phyloP scores from a whole-genome alignment of 2,329 filamentous ascomycete genomes.

The Blastomyces emzantsi region DNA sequence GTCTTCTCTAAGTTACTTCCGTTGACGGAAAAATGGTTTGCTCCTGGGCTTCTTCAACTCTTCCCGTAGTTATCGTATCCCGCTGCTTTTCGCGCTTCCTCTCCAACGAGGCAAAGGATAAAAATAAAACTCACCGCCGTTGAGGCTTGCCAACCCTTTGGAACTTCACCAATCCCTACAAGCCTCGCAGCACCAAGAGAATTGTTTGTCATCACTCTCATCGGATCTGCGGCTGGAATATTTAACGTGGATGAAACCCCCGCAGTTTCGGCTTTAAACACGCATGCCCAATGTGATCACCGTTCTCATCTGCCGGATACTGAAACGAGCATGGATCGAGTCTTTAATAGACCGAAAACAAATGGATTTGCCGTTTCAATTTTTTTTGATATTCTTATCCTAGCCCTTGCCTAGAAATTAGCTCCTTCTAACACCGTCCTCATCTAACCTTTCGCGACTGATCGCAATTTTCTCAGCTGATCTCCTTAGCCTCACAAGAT shows the following conservation, averaged over 20 bases:
- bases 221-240: neutral
- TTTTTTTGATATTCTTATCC: neutral
- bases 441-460: neutral
- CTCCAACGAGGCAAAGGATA: neutral
- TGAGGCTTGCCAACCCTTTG: neutral
- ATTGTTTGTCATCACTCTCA: neutral
- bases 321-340: constrained; percentile 5
- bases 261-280: neutral
- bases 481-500: neutral
- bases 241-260: neutral
- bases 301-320: neutral
- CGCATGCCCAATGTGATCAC: neutral
- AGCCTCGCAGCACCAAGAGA: neutral
- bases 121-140: neutral
- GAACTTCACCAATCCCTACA: neutral
- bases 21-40: neutral
- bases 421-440: neutral
- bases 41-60: neutral
- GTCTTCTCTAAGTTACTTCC: neutral
- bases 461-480: neutral
- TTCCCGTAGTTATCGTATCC: neutral
- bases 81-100: neutral
- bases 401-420: constrained; percentile 1
- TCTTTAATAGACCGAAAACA: neutral
- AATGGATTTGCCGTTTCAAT: neutral